Base-by-base conservation (phyloP, 108 stramenopile species). In the Heterococcus sp. region DNA sequence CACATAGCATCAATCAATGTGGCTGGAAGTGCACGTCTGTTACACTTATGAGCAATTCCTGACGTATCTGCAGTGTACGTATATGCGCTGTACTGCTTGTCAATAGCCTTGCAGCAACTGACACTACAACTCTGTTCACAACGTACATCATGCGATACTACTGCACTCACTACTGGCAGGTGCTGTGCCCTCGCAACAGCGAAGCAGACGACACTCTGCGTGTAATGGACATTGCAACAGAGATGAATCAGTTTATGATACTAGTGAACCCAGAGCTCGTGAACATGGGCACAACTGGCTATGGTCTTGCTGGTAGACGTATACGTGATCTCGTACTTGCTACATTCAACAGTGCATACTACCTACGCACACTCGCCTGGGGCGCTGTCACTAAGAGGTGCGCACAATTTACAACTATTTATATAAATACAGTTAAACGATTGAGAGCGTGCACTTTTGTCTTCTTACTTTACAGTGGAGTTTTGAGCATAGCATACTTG, bases 271-370 rank as follows among this genome's bases (percentile, higher is more conserved):
- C 95, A 26, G 76, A 89, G 2, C 75, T 96, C 65, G 93, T 96
- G 21, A 94, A 96, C 87, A 94, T 94, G 94, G 95, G 94, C 63
- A 92, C 93, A 21, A 94, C 94, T 3, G 95, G 95, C 65, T 96
- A 94, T 85, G 95, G 95, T 39, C 90, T 94, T 93, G 94, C 93
- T 11, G 95, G 95, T 27, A 86, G 95, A 30, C 85, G 91, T 75
- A 78, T 94, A 67, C 85, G 93, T 8, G 94, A 96, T 78, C 89
- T 93, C 32, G 72, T 94, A 75, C 32, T 85, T n/a, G 75, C 84
- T 32, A 40, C 3, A 75, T 88, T 71, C 75, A 40, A 66, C 38
- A 82, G 74, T 29, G 86, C 90, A 0, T 96, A 96, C 71, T 96
- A 96, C 76, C 84, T 96, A 68, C 71, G 93, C 26, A 96, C 95